These are phyloP conservation scores for Fragosphaeria purpurea DNA, from an alignment of 2,329 filamentous ascomycete genomes.

Conservation along the genomic window DNA sequence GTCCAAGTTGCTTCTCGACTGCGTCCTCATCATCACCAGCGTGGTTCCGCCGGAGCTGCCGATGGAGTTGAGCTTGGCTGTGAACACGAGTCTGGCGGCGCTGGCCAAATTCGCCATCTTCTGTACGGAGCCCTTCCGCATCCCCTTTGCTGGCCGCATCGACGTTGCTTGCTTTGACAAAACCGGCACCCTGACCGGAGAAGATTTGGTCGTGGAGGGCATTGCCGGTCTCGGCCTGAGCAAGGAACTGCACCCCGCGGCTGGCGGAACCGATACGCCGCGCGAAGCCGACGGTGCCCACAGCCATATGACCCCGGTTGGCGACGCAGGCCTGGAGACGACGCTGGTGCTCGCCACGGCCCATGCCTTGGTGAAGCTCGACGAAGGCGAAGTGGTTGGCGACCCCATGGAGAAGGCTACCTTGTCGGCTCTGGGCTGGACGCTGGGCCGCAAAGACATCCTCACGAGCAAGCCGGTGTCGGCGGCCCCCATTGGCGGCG, in stretches of 20 bases:
- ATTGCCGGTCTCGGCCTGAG: conserved; percentile 81
- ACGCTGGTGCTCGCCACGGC: conserved; percentile 90
- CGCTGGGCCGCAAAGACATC: conserved; percentile 78
- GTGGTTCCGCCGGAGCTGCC: conserved; percentile 97
- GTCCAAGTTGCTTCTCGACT: conserved; percentile 93
- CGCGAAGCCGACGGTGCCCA: conserved; percentile 73
- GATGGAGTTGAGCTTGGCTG: conserved; percentile 94
- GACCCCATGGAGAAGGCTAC: conserved; percentile 99
- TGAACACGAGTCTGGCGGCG: conserved; percentile 93
- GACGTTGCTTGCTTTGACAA: conserved; percentile 98
- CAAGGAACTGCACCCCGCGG: conserved; percentile 23
- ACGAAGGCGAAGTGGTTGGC: conserved; percentile 93
- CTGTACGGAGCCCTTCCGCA: conserved; percentile 97
- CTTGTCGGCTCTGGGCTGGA: conserved; percentile 80
- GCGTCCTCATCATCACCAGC: conserved; percentile 94
- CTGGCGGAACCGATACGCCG: conserved; percentile 49
- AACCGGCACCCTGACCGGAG: conserved; percentile 91
- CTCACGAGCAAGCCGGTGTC: conserved; percentile 56
- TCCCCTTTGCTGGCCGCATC: conserved; percentile 89
- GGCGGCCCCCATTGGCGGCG: conserved; percentile 35
- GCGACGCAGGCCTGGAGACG: conserved; percentile 65
- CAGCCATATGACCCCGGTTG: conserved; percentile 63
- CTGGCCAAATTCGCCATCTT: conserved; percentile 95
- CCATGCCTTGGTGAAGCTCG: conserved; percentile 88
- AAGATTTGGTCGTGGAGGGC: conserved; percentile 93